Evolutionary conservation across 192 early-diverging fungal species (phyloP).

Genomic region (Entomortierella lignicola): DNA sequence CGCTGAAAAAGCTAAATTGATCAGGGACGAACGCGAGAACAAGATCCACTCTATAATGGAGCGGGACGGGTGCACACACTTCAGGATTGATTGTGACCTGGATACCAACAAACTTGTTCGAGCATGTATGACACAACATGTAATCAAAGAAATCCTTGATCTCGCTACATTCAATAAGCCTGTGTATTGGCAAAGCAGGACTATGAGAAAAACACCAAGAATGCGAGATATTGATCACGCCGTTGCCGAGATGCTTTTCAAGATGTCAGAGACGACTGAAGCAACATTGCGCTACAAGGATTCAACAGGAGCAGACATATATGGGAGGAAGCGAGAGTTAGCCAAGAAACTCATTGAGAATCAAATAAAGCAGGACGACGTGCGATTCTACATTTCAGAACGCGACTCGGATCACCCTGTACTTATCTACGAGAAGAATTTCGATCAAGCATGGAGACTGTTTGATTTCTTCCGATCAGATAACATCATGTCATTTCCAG

Average conservation of each 20-base stretch:
- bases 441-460: conserved; percentile 1
- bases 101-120: not conserved
- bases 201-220: not conserved
- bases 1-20: not conserved
- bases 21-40: not conserved
- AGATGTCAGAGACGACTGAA: not conserved
- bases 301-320: not conserved
- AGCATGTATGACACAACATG: not conserved
- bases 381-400: not conserved
- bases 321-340: not conserved
- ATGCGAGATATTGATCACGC: not conserved
- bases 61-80: not conserved
- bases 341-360: not conserved
- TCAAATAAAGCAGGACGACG: not conserved
- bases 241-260: not conserved
- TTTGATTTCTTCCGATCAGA: not conserved
- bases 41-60: not conserved
- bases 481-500: not conserved
- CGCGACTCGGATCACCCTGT: not conserved
- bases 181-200: not conserved
- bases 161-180: not conserved
- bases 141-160: not conserved
- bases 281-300: not conserved
- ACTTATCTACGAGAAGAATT: not conserved
- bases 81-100: not conserved